Base-by-base conservation (phyloP, 345 rosid species). In the Lepidium didymum region DNA sequence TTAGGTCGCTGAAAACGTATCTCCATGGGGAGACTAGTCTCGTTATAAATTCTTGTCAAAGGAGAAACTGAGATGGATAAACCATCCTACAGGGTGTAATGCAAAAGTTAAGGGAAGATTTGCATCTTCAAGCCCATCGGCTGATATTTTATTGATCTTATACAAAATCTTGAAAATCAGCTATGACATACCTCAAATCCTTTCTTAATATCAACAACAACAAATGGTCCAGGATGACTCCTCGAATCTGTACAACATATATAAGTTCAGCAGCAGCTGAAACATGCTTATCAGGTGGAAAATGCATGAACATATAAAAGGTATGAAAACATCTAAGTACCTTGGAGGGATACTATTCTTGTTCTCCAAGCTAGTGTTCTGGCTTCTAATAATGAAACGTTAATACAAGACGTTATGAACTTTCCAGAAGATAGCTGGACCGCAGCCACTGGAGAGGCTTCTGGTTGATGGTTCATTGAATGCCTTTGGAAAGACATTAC, bases 171-270 rank as follows among this genome's bases (percentile, higher is more conserved):
- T 31, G 44, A 54, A 63, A 43, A 57, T 36, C 34, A 57, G 45
- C 68, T 56, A 64, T 45, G 54, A 77, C 56, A 51, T 78, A 92
- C 98, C 96, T 88, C 90, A 61, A 79, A 64, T 65, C 75, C 83
- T 56, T 87, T 86, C 73, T 81, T 79, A 74, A 86, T 68, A 73
- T 88, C 93, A 63, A 86, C 83, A 47, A 92, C 86, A 75, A 92
- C 38, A 75, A 88, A 82, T 8, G 98, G 98, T 52, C 98, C 98
- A 34, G 97, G 98, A 67, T 83, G 82, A 76, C 84, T 84, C 81
- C 77, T 90, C 64, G 96, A 84, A 79, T 83, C 98, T 92, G 86
- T 51, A 76, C 38, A 74, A 79, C 43, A 74, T 52, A 58, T 41
- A 38, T 21, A 33, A 19, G 12, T 72, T 72, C 57, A 72, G 57